These are phyloP conservation scores for Mariannaea sp. DNA, from an alignment of 2,329 filamentous ascomycete genomes.

Conservation along the genomic window DNA sequence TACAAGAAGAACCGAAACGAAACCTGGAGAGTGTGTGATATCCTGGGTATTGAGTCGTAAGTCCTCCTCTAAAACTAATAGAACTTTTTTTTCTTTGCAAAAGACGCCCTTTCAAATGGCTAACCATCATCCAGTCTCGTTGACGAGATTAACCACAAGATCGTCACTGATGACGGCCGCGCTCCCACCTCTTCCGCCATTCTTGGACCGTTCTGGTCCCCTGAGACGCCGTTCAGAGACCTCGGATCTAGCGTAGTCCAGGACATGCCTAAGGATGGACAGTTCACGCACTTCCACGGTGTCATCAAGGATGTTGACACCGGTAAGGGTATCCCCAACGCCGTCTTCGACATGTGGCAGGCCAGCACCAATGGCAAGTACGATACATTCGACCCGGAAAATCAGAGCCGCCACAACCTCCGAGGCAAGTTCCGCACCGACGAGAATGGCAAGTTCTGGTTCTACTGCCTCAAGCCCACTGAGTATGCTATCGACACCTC, in stretches of 20 bases:
- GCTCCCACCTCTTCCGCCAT: slow-evolving; percentile 76
- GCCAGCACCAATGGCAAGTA: slow-evolving; percentile 77
- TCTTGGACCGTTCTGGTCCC: slow-evolving; percentile 79
- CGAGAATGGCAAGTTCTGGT: slow-evolving; percentile 70
- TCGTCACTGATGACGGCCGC: slow-evolving; percentile 63
- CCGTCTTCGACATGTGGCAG: slow-evolving; percentile 80
- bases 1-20: slow-evolving; percentile 73
- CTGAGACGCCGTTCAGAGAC: slow-evolving; percentile 73
- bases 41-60: slow-evolving; percentile 74
- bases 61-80: slow-evolving; percentile 35
- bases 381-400: slow-evolving; percentile 75
- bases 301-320: slow-evolving; percentile 67
- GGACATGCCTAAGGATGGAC: slow-evolving; percentile 61
- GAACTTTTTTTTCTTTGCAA: neutral
- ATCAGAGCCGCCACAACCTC: slow-evolving; percentile 74
- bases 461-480: slow-evolving; percentile 77
- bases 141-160: slow-evolving; percentile 69
- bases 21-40: slow-evolving; percentile 72
- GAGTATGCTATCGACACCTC: slow-evolving; percentile 73
- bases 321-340: slow-evolving; percentile 67
- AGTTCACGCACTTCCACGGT: slow-evolving; percentile 71
- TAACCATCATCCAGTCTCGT: slow-evolving; percentile 45
- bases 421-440: slow-evolving; percentile 76
- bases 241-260: slow-evolving; percentile 70
- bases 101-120: neutral